Conservation (phyloP, 345 rosid genomes). For the Alliaria petiolata region DNA sequence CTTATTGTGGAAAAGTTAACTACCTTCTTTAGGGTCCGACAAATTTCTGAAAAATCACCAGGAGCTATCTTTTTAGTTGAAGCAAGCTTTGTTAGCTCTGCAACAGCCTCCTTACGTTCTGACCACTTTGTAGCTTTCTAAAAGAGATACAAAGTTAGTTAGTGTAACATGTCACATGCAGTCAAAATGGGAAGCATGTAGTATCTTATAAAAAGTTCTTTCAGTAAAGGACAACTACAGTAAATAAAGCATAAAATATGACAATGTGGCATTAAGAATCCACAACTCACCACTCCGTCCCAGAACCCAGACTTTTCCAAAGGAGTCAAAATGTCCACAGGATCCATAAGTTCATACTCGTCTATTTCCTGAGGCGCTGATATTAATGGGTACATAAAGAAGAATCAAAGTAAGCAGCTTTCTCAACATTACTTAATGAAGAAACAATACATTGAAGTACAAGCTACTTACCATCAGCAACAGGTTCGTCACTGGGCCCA, state of each 20-base stretch:
- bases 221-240: neutral
- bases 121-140: slow-evolving; percentile 99
- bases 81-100: slow-evolving; percentile 91
- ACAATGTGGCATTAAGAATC: neutral
- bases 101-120: slow-evolving; percentile 94
- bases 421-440: slow-evolving; percentile 1
- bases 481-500: slow-evolving; percentile 63
- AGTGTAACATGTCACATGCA: neutral
- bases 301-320: slow-evolving; percentile 97
- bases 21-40: slow-evolving; percentile 94
- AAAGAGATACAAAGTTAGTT: slow-evolving; percentile 15
- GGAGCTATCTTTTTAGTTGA: slow-evolving; percentile 88
- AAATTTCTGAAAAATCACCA: slow-evolving; percentile 91
- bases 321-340: slow-evolving; percentile 93
- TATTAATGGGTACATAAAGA: slow-evolving; percentile 4
- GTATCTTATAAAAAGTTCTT: neutral
- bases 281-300: slow-evolving; percentile 96
- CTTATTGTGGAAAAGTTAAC: slow-evolving; percentile 9
- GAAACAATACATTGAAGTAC: slow-evolving; percentile 4
- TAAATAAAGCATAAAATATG: slow-evolving; percentile 5
- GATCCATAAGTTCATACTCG: slow-evolving; percentile 94
- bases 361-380: slow-evolving; percentile 92
- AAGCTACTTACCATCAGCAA: slow-evolving; percentile 54
- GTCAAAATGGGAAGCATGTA: neutral
- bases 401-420: slow-evolving; percentile 13